Evolutionary conservation across 495 filamentous ascomycete genomes (phyloP), one percentile per base, ranked within the genome.

Genomic region (Lichenothelia convexa): DNA sequence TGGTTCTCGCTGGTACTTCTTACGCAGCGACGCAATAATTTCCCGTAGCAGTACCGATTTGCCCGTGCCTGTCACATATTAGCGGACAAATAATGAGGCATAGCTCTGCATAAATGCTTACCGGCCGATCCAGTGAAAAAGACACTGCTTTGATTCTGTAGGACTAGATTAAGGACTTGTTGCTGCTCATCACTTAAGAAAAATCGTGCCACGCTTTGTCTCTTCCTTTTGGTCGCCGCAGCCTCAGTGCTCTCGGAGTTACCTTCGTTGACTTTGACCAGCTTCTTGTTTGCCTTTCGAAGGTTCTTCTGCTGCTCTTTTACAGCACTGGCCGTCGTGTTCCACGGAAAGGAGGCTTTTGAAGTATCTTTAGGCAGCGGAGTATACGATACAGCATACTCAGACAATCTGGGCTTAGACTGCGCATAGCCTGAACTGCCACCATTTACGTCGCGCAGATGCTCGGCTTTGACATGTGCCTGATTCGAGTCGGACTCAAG

Each of bases 91-190:
- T 35, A 17, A 15, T 11, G 23, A 20, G 33, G 32, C 4, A 46
- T 3, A 5, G 22, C 45, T n/a, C 49, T 22, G 39, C n/a, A n/a
- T n/a, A n/a, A n/a, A n/a, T n/a, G n/a, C n/a, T n/a, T n/a, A 65
- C 89, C 89, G 38, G 89, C 89, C 29, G 89, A 92, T 39, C 89
- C 89, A 2, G 89, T 97, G 57, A 95, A 97, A 63, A 97, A 97
- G 3, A 94, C 86, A 45, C 89, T 93, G 49, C 84, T 79, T 21
- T 63, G 61, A 23, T 76, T 51, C 3, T 85, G 66, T 2, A 80
- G 62, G 17, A 95, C 84, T 11, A 92, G 57, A 12, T 79, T 67
- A 36, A 87, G 62, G n/a, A 97, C 82, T 41, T 76, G 69, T 30
- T 64, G 61, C 54, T 97, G 89, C 52, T 97, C 89, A 1, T 77